Evolutionary conservation across 257 asterid genomes (phyloP).

Genomic region (Przewalskia tangutica): DNA sequence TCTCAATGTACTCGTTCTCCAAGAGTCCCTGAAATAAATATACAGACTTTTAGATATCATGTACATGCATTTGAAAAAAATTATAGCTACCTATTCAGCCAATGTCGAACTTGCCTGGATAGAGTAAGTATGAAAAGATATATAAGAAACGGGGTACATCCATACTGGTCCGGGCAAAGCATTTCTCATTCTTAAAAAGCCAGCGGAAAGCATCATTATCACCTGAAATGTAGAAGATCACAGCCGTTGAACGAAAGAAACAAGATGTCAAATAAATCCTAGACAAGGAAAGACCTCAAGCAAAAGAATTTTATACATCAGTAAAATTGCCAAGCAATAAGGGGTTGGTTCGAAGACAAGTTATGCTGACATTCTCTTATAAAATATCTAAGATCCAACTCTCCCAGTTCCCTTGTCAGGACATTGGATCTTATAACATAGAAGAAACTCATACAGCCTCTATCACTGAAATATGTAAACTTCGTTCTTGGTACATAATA

Average conservation of each 20-base stretch:
- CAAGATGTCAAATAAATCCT: background rate
- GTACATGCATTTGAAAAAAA: background rate
- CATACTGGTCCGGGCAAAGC: constrained; percentile 73
- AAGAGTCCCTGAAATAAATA: constrained; percentile 58
- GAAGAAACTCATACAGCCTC: background rate
- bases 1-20: constrained; percentile 83
- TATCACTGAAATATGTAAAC: background rate
- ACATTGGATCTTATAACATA: background rate
- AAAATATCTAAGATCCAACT: background rate
- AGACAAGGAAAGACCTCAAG: background rate
- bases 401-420: background rate
- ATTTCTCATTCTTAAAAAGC: constrained; percentile 76
- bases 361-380: no score
- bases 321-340: background rate
- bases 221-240: constrained; percentile 63
- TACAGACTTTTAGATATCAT: background rate
- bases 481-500: background rate
- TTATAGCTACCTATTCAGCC: background rate
- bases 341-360: no score
- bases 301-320: background rate
- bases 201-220: constrained; percentile 92
- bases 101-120: constrained; percentile 59
- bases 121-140: constrained; percentile 85
- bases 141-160: constrained; percentile 85
- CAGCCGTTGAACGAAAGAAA: background rate